A percentile compares a stretch with the other conserved stretches of the same genome.
Conservation (phyloP, 140 eudicot genomes). For the Artemisia princeps region DNA sequence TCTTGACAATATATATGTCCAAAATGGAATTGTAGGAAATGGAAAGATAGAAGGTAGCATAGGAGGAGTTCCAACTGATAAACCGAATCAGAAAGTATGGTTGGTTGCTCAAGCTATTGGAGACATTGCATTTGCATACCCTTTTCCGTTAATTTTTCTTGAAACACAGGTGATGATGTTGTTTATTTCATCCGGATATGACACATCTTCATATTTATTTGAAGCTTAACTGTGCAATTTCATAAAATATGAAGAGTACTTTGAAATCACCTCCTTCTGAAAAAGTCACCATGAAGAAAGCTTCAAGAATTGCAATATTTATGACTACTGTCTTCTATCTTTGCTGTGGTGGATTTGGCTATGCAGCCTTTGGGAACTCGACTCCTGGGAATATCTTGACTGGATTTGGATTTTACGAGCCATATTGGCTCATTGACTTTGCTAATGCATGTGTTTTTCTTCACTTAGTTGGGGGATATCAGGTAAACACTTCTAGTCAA, state of each 20-base stretch:
- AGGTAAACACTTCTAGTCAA: conserved; percentile 36
- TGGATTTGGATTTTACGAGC: conserved; percentile 64
- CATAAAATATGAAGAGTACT: conserved; percentile 41
- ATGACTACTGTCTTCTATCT: conserved; percentile 54
- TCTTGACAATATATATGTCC: not conserved
- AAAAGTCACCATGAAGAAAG: conserved; percentile 54
- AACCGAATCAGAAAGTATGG: conserved; percentile 45
- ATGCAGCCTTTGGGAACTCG: conserved; percentile 67
- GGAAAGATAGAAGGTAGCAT: conserved; percentile 48
- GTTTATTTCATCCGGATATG: conserved; percentile 2
- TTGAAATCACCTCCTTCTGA: conserved; percentile 58
- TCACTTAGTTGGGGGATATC: conserved; percentile 73
- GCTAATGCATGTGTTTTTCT: conserved; percentile 66
- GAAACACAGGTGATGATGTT: conserved; percentile 50
- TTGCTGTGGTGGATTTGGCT: conserved; percentile 67
- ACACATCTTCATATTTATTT: not conserved
- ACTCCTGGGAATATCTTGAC: conserved; percentile 70
- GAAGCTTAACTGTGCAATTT: not conserved
- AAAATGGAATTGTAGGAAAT: conserved; percentile 33
- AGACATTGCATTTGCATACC: conserved; percentile 62
- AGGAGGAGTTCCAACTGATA: conserved; percentile 39
- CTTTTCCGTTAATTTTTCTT: conserved; percentile 40
- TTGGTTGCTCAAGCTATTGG: conserved; percentile 63
- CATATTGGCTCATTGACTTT: conserved; percentile 56
- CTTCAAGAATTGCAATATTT: conserved; percentile 39